Base-by-base conservation (phyloP, 2,329 filamentous ascomycete genomes). In the Botrytis aclada region DNA sequence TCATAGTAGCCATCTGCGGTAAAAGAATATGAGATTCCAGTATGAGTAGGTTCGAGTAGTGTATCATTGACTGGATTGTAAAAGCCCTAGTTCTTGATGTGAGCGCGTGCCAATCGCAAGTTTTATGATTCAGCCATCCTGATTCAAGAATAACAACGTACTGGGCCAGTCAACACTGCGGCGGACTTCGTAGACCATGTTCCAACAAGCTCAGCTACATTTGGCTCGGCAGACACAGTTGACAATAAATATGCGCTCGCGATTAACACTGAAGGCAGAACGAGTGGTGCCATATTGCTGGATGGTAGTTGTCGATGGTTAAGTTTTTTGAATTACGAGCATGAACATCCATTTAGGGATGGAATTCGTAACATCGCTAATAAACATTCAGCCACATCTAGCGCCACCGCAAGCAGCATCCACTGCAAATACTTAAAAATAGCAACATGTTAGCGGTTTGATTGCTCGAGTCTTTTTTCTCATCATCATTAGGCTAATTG, bases 1-100 rank as follows among this genome's bases (percentile, higher is more conserved):
- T 93, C 91, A 79, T 86, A 93, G 81, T 86, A 85, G 34, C 91
- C 91, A 79, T 92, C 88, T 58, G 82, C 84, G 6, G 89, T 90
- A 81, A 93, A 93, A 18, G 91, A 93, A 83, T 92, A 93, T 25
- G 91, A 92, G 76, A 92, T 91, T 37, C 91, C 91, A 0, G 91
- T 88, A 75, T 88, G 84, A 12, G 82, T 83, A 25, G 91, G 91
- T 81, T 93, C 91, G 76, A 88, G 87, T 74, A 93, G 85, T 75
- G 84, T 84, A 77, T 93, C 91, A 72, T 88, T 86, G 69, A 88
- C 83, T 6, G 90, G 88, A 81, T 93, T 87, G 78, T 92, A 93
- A 82, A 93, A 93, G 77, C 85, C 87, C 90, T 93, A 75, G 69
- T 71, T 39, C n/a, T 70, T 14, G 14, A 41, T 65, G 29, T 73